These are phyloP conservation scores for Pseudohalonectria lignicola DNA, from an alignment of 2,329 filamentous ascomycete genomes.

Conservation along the genomic window DNA sequence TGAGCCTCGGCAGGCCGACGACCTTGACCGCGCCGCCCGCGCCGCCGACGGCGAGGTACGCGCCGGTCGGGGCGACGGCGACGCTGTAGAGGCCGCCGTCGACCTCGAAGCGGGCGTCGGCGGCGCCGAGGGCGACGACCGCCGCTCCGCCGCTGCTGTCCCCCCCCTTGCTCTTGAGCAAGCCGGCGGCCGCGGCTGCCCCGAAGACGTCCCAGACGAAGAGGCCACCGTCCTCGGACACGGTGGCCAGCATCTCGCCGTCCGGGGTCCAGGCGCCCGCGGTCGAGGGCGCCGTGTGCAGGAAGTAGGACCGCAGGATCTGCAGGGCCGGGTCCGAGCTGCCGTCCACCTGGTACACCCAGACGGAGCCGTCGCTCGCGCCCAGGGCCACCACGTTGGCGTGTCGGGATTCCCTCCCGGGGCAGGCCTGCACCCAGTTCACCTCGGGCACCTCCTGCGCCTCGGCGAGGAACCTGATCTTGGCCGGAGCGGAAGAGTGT, in stretches of 20 bases:
- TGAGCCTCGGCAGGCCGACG: constrained; percentile 65
- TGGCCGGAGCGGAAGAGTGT: constrained; percentile 16
- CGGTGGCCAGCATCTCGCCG: constrained; percentile 75
- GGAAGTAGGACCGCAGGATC: constrained; percentile 85
- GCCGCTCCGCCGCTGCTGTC: constrained; percentile 26
- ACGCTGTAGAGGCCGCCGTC: constrained; percentile 87
- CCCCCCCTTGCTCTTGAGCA: constrained; percentile 34
- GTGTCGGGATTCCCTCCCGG: constrained; percentile 47
- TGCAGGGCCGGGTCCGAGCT: constrained; percentile 48
- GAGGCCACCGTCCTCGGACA: constrained; percentile 78
- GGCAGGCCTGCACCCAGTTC: constrained; percentile 78
- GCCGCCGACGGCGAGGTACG: constrained; percentile 77
- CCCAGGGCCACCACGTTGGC: constrained; percentile 81
- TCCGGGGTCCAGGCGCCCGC: constrained; percentile 87
- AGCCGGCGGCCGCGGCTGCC: constrained; percentile 49
- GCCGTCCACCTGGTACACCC: constrained; percentile 83
- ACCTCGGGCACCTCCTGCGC: constrained; percentile 88
- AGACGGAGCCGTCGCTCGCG: constrained; percentile 82
- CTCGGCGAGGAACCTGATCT: constrained; percentile 58
- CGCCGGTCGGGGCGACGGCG: constrained; percentile 67
- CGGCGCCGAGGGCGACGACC: constrained; percentile 64
- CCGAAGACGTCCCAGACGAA: constrained; percentile 93
- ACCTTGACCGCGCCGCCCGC: constrained; percentile 79
- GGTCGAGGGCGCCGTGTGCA: constrained; percentile 77
- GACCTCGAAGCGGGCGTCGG: constrained; percentile 84